Evolutionary conservation across 345 rosid species (phyloP).

Genomic region (Arabidopsis suecica): DNA sequence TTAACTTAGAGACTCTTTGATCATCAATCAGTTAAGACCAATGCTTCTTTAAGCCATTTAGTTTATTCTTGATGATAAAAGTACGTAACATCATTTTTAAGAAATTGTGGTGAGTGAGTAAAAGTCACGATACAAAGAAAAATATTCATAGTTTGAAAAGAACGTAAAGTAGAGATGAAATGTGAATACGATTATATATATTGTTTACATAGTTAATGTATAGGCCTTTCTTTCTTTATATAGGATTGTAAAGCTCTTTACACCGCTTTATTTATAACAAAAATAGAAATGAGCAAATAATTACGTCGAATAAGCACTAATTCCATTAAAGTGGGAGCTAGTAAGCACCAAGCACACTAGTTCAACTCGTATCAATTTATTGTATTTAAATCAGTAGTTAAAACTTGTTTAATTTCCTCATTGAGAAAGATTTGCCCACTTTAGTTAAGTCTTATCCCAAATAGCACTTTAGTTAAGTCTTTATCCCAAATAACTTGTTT

Average conservation of each 20-base stretch:
- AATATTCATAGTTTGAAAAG: not conserved
- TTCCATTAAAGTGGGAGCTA: slow-evolving; percentile 47
- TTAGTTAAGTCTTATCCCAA: slow-evolving; percentile 32
- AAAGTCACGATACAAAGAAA: not conserved
- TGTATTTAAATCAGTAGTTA: not conserved
- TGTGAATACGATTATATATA: slow-evolving; percentile 10
- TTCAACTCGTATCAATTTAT: slow-evolving; percentile 19
- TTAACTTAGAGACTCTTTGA: not conserved
- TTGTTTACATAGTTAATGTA: not conserved
- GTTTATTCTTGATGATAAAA: not conserved
- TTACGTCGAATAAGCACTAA: slow-evolving; percentile 41
- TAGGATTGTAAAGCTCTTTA: slow-evolving; percentile 34
- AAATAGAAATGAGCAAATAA: slow-evolving; percentile 26
- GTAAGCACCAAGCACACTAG: slow-evolving; percentile 37
- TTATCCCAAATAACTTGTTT: slow-evolving; percentile 28
- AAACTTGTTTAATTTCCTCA: slow-evolving; percentile 16
- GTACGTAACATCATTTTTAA: no score
- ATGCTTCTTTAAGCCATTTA: not conserved
- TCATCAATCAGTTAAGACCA: not conserved
- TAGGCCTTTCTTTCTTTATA: slow-evolving; percentile 30
- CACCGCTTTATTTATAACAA: slow-evolving; percentile 23
- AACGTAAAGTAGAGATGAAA: not conserved
- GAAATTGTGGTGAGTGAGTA: not conserved
- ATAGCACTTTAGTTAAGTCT: slow-evolving; percentile 22
- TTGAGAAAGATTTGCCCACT: slow-evolving; percentile 37